phyloP scores from a whole-genome alignment of 2,329 filamentous ascomycete species.

The Ophiostoma triangulosporum region DNA sequence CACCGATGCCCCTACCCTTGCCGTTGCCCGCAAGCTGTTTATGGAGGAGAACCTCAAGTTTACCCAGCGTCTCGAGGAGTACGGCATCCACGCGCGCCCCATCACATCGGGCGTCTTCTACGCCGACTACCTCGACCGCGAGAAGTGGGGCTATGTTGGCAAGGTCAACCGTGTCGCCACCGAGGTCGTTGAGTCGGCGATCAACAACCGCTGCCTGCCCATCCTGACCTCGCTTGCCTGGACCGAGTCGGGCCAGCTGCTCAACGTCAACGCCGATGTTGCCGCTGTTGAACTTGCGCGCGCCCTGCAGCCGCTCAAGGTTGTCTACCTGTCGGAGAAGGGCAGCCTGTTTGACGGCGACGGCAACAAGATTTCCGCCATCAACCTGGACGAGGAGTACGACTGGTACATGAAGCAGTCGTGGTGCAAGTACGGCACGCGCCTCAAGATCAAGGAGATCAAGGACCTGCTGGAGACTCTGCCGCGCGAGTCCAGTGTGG shows the following conservation, averaged over 20 bases:
- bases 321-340: constrained; percentile 97
- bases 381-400: constrained; percentile 95
- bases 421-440: constrained; percentile 90
- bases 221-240: constrained; percentile 96
- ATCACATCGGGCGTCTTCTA: constrained; percentile 82
- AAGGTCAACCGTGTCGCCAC: constrained; percentile 92
- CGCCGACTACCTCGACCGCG: constrained; percentile 90
- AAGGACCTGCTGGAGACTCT: constrained; percentile 83
- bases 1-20: constrained; percentile 88
- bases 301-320: constrained; percentile 83
- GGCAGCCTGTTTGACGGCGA: constrained; percentile 90
- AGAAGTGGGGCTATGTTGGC: constrained; percentile 90
- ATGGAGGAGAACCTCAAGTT: constrained; percentile 90
- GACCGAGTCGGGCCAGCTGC: constrained; percentile 74
- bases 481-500: constrained; percentile 83
- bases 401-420: constrained; percentile 83
- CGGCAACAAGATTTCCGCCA: constrained; percentile 87
- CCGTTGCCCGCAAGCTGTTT: constrained; percentile 83
- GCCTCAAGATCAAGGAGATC: constrained; percentile 95
- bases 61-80: constrained; percentile 75
- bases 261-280: constrained; percentile 97
- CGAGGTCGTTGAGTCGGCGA: constrained; percentile 77
- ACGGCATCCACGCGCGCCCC: constrained; percentile 78
- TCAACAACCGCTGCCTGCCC: constrained; percentile 80
- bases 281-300: constrained; percentile 87